Evolutionary conservation across 2,329 filamentous ascomycete genomes (phyloP).

Genomic region (Nannizziopsis barbatae): DNA sequence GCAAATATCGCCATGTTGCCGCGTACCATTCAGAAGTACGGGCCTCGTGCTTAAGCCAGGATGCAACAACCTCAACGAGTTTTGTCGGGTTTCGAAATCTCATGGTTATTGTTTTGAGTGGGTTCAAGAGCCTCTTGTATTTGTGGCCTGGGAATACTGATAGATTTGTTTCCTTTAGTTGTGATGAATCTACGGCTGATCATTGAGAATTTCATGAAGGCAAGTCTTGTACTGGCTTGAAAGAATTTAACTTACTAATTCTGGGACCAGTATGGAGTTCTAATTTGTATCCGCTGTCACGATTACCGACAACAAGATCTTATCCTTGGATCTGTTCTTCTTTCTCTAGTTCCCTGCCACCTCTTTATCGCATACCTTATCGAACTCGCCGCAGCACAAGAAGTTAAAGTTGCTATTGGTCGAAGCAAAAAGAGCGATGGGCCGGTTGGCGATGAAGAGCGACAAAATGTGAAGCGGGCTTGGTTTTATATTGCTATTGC

Average conservation of each 20-base stretch:
- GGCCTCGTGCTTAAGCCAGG: conserved; percentile 76
- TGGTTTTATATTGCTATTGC: conserved; percentile 73
- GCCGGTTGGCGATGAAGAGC: conserved; percentile 35
- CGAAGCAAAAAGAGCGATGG: conserved; percentile 45
- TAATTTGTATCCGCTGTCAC: conserved; percentile 84
- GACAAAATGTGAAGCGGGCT: conserved; percentile 54
- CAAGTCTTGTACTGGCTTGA: conserved; percentile 34
- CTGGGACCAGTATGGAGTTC: conserved; percentile 69
- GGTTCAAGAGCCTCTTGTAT: conserved; percentile 18
- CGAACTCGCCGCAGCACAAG: conserved; percentile 68
- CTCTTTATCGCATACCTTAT: conserved; percentile 83
- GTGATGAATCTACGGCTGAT: conserved; percentile 88
- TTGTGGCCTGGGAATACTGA: background rate
- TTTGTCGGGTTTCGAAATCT: conserved; percentile 92
- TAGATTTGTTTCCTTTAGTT: conserved; percentile 41
- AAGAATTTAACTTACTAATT: background rate
- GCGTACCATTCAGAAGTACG: conserved; percentile 64
- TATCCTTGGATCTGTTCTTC: conserved; percentile 63
- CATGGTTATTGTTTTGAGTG: conserved; percentile 86
- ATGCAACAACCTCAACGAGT: conserved; percentile 61
- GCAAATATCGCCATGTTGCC: conserved; percentile 83
- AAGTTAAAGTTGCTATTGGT: conserved; percentile 59
- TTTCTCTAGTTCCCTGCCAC: conserved; percentile 80
- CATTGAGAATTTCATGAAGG: conserved; percentile 92
- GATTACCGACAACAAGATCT: conserved; percentile 73